Conservation (phyloP, 306 rosid species). For the Prinsepia uniflora region DNA sequence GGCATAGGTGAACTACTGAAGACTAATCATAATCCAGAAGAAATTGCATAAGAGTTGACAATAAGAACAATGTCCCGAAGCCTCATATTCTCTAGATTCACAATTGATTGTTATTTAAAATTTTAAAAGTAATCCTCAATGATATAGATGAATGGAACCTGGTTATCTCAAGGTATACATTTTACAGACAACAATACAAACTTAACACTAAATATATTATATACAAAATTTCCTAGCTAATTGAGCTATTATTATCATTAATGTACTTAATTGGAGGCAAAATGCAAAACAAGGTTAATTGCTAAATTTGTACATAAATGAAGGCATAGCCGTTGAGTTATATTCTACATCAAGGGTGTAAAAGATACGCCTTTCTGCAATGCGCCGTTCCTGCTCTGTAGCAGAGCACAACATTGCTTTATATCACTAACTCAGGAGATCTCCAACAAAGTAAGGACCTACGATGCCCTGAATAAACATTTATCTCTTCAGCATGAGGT, state of each 20-base stretch:
- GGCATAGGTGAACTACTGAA: background rate
- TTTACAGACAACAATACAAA: background rate
- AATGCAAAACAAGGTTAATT: background rate
- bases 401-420: background rate
- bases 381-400: too few species aligned
- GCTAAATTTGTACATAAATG: background rate
- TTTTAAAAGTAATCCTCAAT: background rate
- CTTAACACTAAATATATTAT: background rate
- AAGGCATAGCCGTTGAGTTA: background rate
- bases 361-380: too few species aligned
- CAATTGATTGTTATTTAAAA: too few species aligned
- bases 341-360: background rate
- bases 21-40: background rate
- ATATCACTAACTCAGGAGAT: background rate
- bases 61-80: background rate
- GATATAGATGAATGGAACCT: background rate
- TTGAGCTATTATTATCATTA: background rate
- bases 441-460: background rate
- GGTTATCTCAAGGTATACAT: too few species aligned
- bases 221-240: background rate
- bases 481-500: background rate
- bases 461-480: background rate
- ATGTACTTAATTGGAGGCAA: background rate
- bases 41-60: background rate
- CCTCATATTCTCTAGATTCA: background rate